These are phyloP conservation scores for Fusarium napiforme DNA, from an alignment of 2,329 filamentous ascomycete genomes.

Conservation along the genomic window DNA sequence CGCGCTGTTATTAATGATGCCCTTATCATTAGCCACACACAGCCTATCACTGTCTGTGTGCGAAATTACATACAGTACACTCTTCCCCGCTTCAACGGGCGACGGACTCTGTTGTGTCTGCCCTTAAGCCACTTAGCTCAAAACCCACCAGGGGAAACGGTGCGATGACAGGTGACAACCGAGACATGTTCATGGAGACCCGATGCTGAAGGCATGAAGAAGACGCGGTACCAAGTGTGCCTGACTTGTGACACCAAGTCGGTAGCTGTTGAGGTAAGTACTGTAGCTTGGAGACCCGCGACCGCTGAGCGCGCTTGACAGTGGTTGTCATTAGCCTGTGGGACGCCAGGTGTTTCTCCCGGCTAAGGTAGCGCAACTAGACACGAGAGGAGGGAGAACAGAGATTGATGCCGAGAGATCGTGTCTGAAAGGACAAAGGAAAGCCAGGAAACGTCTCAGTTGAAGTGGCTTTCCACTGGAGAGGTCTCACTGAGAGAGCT, in stretches of 20 bases:
- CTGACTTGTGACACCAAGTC: not conserved
- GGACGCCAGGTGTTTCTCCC: conserved; percentile 16
- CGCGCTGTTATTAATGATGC: not conserved
- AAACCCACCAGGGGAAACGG: not conserved
- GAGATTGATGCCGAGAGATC: conserved; percentile 27
- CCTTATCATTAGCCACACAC: conserved; percentile 16
- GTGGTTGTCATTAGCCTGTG: not conserved
- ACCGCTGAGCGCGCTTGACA: conserved; percentile 9
- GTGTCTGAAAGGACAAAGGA: conserved; percentile 30
- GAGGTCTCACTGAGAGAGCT: conserved; percentile 24
- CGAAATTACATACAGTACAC: conserved; percentile 3
- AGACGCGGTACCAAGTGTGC: not conserved
- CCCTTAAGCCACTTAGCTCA: conserved; percentile 4
- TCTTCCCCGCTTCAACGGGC: conserved; percentile 32
- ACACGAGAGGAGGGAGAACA: conserved; percentile 17
- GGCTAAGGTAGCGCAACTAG: conserved; percentile 10
- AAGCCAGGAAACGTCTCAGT: conserved; percentile 25
- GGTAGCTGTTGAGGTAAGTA: not conserved
- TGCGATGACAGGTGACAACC: conserved; percentile 26
- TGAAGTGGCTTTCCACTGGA: conserved; percentile 11
- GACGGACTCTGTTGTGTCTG: conserved; percentile 13
- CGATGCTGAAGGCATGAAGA: not conserved
- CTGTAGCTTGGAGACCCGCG: conserved; percentile 16
- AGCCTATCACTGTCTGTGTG: conserved; percentile 10
- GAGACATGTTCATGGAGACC: conserved; percentile 25